Conservation (phyloP, 768 basidiomycete species). For the Pseudohyphozyma bogoriensis region DNA sequence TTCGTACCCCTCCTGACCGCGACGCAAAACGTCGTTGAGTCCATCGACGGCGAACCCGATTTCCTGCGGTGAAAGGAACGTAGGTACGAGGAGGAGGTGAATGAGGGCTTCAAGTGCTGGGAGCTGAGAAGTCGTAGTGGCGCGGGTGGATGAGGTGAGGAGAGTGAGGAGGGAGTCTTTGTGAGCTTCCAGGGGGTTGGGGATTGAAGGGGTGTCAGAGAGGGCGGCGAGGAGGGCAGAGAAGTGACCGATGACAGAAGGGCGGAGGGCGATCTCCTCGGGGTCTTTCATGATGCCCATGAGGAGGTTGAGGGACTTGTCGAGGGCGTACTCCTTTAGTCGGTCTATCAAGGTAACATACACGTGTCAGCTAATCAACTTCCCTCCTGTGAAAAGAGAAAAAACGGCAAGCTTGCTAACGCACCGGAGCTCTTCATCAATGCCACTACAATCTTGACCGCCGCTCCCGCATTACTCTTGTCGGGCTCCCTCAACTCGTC, state of each 20-base stretch:
- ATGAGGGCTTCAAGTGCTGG: constrained; percentile 59
- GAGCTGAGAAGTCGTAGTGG: constrained; percentile 44
- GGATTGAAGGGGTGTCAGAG: neutral
- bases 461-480: constrained; percentile 81
- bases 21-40: constrained; percentile 57
- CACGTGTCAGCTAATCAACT: too few relatives aligned
- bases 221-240: constrained; percentile 19
- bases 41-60: constrained; percentile 67
- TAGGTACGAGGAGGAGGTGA: constrained; percentile 54
- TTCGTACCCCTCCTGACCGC: constrained; percentile 28
- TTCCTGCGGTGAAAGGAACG: constrained; percentile 61
- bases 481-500: constrained; percentile 76
- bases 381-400: too few relatives aligned
- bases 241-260: constrained; percentile 23
- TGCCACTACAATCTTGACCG: constrained; percentile 64
- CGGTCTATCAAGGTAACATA: neutral
- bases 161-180: constrained; percentile 42
- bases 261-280: constrained; percentile 18
- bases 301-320: constrained; percentile 9
- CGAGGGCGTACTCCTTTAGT: constrained; percentile 13
- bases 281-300: constrained; percentile 16
- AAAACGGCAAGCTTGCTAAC: too few relatives aligned
- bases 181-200: constrained; percentile 12
- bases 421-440: constrained; percentile 20
- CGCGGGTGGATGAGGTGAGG: constrained; percentile 46